Evolutionary conservation across 306 rosid genomes (phyloP).

Genomic region (Quercus aquifolioides): DNA sequence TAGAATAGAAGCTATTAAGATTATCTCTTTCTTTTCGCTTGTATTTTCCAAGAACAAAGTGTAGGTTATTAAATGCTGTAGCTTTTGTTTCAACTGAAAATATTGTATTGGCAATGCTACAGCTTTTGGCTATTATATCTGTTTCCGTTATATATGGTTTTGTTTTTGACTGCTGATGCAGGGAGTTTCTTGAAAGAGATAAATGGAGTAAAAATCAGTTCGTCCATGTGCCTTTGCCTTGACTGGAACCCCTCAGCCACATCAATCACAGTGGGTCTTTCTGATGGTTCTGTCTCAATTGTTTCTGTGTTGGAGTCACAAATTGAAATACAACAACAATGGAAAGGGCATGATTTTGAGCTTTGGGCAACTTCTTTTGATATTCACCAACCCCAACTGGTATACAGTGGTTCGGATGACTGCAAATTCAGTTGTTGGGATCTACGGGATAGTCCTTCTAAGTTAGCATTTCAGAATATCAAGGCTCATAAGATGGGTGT

Average conservation of each 20-base stretch:
- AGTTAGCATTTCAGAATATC: constrained; percentile 59
- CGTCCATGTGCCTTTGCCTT: constrained; percentile 76
- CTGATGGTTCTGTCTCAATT: constrained; percentile 69
- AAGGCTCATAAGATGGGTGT: constrained; percentile 86
- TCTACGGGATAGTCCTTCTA: constrained; percentile 61
- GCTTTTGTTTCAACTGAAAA: neutral
- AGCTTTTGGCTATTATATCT: neutral
- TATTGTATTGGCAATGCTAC: neutral
- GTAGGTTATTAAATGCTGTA: neutral
- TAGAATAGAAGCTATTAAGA: neutral
- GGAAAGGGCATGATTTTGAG: constrained; percentile 95
- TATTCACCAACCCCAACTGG: constrained; percentile 70
- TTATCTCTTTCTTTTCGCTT: neutral
- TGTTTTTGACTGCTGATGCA: constrained; percentile 29
- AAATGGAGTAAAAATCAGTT: constrained; percentile 47
- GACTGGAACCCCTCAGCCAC: constrained; percentile 83
- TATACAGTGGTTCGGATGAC: constrained; percentile 84
- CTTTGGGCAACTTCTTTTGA: constrained; percentile 86
- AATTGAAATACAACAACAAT: constrained; percentile 49
- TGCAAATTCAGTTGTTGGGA: constrained; percentile 91
- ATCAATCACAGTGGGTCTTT: constrained; percentile 68
- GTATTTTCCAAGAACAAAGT: neutral
- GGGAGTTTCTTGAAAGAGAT: constrained; percentile 52
- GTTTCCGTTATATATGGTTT: neutral
- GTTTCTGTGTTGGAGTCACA: constrained; percentile 57